Evolutionary conservation across 2,329 filamentous ascomycete species (phyloP), one percentile per base, ranked within the genome.

Genomic region (Verticillium klebahnii): DNA sequence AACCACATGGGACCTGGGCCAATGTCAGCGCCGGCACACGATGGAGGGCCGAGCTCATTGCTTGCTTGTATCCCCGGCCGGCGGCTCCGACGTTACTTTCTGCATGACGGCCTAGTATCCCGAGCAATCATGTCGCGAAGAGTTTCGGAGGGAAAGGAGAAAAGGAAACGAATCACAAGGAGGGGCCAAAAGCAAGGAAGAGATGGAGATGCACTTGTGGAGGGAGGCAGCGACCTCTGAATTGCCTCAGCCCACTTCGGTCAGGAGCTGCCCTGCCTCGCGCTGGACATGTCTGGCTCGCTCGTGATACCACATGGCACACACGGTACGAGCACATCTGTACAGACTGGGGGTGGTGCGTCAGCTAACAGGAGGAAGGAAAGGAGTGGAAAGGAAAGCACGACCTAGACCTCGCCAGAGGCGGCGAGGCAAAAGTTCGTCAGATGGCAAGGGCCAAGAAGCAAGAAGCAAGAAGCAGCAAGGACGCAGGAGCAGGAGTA

Each of bases 121-220:
- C 19, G 17, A n/a, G 6, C 39, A 19, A 23, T 19, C 9, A 5
- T 9, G 19, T 25, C 5, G 45, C 45, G n/a, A 23, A 29, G 19
- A 25, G 19, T 52, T 23, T 52, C 45, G 45, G 45, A 8, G 45
- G 3, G 45, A 36, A 36, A 36, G 63, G 61, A 63, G 57, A 37
- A 57, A 63, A 63, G n/a, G 55, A 25, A 17, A 19, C 32, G n/a
- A n/a, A 23, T 8, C n/a, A 23, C 19, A 19, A 19, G 11, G 19
- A 9, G 8, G 19, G 19, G 45, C n/a, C 23, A 25, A 52, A 36
- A 36, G 14, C 9, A 36, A 36, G 34, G 9, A 36, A 52, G 45
- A 52, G 25, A 19, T 11, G 11, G 45, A 11, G 34, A 36, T 36
- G 34, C 14, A 36, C 34, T 9, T 11, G 7, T 36, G 34, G 14